Conservation (phyloP, 768 basidiomycete genomes). For the Termitomyces sp. region DNA sequence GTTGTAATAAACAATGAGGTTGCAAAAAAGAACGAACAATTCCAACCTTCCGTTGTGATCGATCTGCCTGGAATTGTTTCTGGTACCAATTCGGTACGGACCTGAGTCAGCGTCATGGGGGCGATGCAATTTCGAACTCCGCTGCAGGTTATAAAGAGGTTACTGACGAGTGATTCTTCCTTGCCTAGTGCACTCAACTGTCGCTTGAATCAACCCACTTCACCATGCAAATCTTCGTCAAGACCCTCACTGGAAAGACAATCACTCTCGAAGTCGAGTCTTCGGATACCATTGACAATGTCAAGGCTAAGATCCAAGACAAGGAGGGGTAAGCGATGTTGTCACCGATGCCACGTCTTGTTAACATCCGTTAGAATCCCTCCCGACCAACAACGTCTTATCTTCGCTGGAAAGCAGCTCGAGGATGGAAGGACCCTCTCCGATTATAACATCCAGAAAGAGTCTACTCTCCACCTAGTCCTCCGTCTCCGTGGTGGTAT, state of each 20-base stretch:
- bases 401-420: conserved; percentile 81
- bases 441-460: conserved; percentile 66
- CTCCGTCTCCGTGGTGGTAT: conserved; percentile 47
- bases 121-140: conserved; percentile 36
- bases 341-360: conserved; percentile 3
- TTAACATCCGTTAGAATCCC: conserved; percentile 44
- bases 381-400: conserved; percentile 74
- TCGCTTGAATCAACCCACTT: neutral
- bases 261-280: conserved; percentile 73
- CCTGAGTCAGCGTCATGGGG: conserved; percentile 13
- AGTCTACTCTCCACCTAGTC: conserved; percentile 55
- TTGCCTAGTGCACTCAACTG: neutral
- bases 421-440: conserved; percentile 77
- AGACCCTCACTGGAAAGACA: conserved; percentile 68
- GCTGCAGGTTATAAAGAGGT: conserved; percentile 24
- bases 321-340: conserved; percentile 62
- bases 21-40: neutral
- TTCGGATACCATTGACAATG: conserved; percentile 66
- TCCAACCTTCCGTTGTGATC: neutral
- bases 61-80: conserved; percentile 28
- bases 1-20: neutral
- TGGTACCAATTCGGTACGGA: conserved; percentile 3
- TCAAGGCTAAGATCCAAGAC: conserved; percentile 83
- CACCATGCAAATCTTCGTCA: conserved; percentile 45
- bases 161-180: neutral